Conservation (phyloP, 169 alveolate genomes). For the Plasmodium vivax region DNA sequence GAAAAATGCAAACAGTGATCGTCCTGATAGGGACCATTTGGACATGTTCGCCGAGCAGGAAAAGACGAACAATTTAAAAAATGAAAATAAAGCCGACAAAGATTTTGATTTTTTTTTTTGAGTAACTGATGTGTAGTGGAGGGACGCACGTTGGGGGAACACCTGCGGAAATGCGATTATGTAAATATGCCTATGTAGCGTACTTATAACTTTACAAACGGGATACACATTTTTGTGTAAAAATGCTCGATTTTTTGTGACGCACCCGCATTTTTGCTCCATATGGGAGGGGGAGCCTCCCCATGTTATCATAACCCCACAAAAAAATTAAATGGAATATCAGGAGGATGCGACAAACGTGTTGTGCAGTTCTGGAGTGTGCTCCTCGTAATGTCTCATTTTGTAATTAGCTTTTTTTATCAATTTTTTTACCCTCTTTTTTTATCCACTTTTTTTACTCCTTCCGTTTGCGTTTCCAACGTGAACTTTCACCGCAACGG, state of each 20-base stretch:
- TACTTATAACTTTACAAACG: background rate
- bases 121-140: background rate
- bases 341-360: background rate
- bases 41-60: background rate
- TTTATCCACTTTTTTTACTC: background rate
- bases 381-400: background rate
- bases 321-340: background rate
- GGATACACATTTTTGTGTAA: background rate
- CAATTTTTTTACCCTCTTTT: background rate
- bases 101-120: conserved; percentile 39
- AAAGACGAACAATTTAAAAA: background rate
- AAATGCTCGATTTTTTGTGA: background rate
- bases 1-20: background rate
- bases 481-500: background rate
- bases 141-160: background rate
- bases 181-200: background rate
- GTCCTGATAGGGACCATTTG: background rate
- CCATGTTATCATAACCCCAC: background rate
- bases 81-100: conserved; percentile 5
- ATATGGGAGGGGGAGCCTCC: background rate
- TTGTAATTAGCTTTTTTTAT: background rate
- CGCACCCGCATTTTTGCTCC: background rate
- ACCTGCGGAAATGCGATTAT: background rate
- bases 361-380: background rate
- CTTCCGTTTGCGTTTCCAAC: background rate